phyloP scores from a whole-genome alignment of 2,329 filamentous ascomycete species.

The Mycogone perniciosa region DNA sequence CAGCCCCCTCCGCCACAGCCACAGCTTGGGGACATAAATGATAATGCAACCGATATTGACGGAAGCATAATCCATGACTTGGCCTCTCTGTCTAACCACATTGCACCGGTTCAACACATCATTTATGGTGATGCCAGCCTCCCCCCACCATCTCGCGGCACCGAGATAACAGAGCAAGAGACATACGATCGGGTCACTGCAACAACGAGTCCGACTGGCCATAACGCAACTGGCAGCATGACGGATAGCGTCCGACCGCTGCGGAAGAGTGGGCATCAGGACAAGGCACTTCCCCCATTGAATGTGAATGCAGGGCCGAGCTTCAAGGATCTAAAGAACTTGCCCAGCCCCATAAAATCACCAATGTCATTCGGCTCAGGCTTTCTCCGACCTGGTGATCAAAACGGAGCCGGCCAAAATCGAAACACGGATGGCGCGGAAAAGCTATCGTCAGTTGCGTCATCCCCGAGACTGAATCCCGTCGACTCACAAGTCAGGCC shows the following conservation, averaged over 20 bases:
- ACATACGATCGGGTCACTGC: constrained; percentile 63
- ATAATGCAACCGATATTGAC: constrained; percentile 36
- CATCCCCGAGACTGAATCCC: constrained; percentile 59
- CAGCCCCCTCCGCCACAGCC: constrained; percentile 27
- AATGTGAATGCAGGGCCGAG: constrained; percentile 55
- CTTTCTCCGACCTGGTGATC: constrained; percentile 58
- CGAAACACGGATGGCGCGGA: constrained; percentile 63
- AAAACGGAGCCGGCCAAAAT: constrained; percentile 40
- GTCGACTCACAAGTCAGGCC: constrained; percentile 31
- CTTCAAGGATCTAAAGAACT: constrained; percentile 45
- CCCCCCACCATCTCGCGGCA: constrained; percentile 67
- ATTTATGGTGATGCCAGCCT: constrained; percentile 40
- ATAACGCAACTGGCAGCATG: constrained; percentile 54
- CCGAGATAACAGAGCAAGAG: constrained; percentile 71
- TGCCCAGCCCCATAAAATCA: constrained; percentile 62
- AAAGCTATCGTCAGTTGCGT: constrained; percentile 74
- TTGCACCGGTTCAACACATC: constrained; percentile 26
- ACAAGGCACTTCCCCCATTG: constrained; percentile 30
- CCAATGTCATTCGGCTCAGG: constrained; percentile 70
- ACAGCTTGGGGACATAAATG: constrained; percentile 28
- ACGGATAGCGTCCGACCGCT: constrained; percentile 76
- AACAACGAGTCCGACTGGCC: constrained; percentile 66
- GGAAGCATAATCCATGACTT: constrained; percentile 36
- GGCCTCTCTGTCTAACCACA: constrained; percentile 51
- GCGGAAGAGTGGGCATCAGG: constrained; percentile 38